A percentile compares a stretch with the other conserved stretches of the same genome.
Evolutionary conservation across 2,329 filamentous ascomycete species (phyloP).

Genomic region (Colletotrichum salicis): DNA sequence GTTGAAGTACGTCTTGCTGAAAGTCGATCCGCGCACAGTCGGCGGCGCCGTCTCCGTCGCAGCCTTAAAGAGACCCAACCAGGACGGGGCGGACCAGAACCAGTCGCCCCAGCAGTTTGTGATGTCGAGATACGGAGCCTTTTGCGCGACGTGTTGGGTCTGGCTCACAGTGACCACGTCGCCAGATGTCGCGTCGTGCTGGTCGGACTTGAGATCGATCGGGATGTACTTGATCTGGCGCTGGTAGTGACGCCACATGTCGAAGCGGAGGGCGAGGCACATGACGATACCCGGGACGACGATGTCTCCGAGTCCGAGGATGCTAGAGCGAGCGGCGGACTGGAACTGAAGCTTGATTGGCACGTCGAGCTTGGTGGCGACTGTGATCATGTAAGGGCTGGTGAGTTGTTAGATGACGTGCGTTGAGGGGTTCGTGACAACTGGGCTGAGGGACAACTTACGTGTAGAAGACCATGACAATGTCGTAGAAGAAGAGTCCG

Average conservation of each 20-base stretch:
- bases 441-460: slow-evolving; percentile 50
- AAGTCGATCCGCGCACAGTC: slow-evolving; percentile 59
- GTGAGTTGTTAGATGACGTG: slow-evolving; percentile 36
- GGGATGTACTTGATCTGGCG: slow-evolving; percentile 66
- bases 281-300: slow-evolving; percentile 93
- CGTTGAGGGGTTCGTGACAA: not conserved
- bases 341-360: slow-evolving; percentile 90
- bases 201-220: slow-evolving; percentile 47
- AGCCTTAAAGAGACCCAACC: slow-evolving; percentile 37
- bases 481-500: slow-evolving; percentile 93
- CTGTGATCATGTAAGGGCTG: slow-evolving; percentile 84
- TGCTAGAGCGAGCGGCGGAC: slow-evolving; percentile 74
- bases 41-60: slow-evolving; percentile 41
- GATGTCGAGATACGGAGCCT: slow-evolving; percentile 65
- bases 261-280: slow-evolving; percentile 87
- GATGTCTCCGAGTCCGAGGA: slow-evolving; percentile 95
- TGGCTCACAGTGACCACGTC: slow-evolving; percentile 48
- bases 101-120: slow-evolving; percentile 84
- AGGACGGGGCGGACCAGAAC: slow-evolving; percentile 73
- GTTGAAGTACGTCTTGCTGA: slow-evolving; percentile 87
- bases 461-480: slow-evolving; percentile 91
- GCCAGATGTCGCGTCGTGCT: slow-evolving; percentile 45
- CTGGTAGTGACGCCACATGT: slow-evolving; percentile 86
- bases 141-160: slow-evolving; percentile 51
- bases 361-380: slow-evolving; percentile 89